Evolutionary conservation across 2,329 filamentous ascomycete species (phyloP).

Genomic region (Diaporthe humulicola): DNA sequence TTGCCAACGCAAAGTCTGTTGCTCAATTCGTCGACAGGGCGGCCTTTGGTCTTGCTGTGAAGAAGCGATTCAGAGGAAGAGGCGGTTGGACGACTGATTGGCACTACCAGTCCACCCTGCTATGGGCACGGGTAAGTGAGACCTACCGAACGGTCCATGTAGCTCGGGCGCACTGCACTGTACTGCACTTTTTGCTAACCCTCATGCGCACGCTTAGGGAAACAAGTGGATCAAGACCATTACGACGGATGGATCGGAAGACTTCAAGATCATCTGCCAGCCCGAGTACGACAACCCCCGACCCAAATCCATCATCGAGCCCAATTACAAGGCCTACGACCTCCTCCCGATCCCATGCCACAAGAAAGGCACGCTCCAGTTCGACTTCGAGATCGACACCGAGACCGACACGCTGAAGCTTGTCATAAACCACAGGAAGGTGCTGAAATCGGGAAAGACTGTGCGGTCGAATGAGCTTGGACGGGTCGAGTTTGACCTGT

Average conservation of each 20-base stretch:
- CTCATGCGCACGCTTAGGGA: not conserved
- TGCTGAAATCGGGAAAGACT: not conserved
- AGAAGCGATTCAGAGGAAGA: not conserved
- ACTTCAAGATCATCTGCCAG: constrained; percentile 13
- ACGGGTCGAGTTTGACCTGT: not conserved
- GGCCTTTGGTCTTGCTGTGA: not conserved
- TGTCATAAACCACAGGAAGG: not conserved
- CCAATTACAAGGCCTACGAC: not conserved
- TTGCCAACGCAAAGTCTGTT: not conserved
- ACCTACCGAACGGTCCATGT: not conserved
- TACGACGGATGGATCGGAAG: not conserved
- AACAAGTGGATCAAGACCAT: not conserved
- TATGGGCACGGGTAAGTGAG: not conserved
- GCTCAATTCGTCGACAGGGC: not conserved
- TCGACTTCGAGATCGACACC: not conserved
- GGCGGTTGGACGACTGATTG: not conserved
- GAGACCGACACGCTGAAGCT: not conserved
- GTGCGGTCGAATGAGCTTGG: not conserved
- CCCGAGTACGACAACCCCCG: not conserved
- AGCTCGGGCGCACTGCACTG: too few species aligned
- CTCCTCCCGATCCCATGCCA: not conserved
- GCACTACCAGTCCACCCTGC: not conserved
- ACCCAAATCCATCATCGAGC: not conserved
- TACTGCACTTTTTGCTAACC: too few species aligned
- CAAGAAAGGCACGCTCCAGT: not conserved